Evolutionary conservation across 306 rosid species (phyloP).

Genomic region (Psophocarpus tetragonolobus): DNA sequence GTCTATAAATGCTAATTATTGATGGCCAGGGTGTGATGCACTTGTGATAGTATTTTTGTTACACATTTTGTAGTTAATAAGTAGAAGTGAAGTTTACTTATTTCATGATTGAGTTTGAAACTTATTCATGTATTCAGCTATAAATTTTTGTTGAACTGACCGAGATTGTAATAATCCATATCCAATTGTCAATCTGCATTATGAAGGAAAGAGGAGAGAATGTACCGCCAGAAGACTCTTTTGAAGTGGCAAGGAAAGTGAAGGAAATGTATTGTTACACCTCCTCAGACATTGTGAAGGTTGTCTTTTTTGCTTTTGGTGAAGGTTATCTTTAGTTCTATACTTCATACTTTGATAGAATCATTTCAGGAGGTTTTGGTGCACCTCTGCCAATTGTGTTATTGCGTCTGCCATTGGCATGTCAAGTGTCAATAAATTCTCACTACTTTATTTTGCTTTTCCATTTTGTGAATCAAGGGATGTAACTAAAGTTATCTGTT

Average conservation of each 20-base stretch:
- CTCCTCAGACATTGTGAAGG: slow-evolving; percentile 98
- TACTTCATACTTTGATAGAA: slow-evolving; percentile 4
- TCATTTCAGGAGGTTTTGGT: slow-evolving; percentile 22
- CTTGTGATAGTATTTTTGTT: not conserved
- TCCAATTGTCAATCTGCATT: slow-evolving; percentile 21
- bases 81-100: not conserved
- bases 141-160: not conserved
- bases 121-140: not conserved
- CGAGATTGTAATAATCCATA: slow-evolving; percentile 16
- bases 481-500: not conserved
- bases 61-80: not conserved
- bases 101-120: not conserved
- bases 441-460: not conserved
- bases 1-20: not conserved
- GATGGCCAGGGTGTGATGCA: slow-evolving; percentile 6
- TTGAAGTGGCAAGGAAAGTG: slow-evolving; percentile 97
- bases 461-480: not conserved
- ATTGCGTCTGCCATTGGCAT: slow-evolving; percentile 4
- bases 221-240: slow-evolving; percentile 94
- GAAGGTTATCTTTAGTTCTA: slow-evolving; percentile 60
- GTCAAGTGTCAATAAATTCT: slow-evolving; percentile 5
- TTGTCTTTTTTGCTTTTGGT: too few species aligned
- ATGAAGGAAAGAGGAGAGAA: slow-evolving; percentile 99
- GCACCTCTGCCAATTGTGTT: slow-evolving; percentile 4
- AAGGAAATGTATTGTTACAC: slow-evolving; percentile 97